A percentile compares a stretch with the other conserved stretches of the same genome.
phyloP scores from a whole-genome alignment of 768 basidiomycete genomes.

The Rhizopogon vulgaris region DNA sequence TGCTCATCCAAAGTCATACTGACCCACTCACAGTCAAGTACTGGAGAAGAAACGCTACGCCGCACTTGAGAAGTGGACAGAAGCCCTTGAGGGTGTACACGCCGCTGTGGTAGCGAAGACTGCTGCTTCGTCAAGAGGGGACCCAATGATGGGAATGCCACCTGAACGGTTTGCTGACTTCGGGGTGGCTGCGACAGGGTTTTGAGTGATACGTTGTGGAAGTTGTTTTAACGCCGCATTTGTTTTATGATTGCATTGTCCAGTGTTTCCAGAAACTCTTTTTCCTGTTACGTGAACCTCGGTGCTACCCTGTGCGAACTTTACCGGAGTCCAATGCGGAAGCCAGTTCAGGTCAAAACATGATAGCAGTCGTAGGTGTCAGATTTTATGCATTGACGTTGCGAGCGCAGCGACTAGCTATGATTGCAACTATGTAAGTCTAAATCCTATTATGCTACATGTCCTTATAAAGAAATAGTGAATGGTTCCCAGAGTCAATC shows the following conservation, averaged over 20 bases:
- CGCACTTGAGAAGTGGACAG: constrained; percentile 78
- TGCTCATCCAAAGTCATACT: constrained; percentile 4
- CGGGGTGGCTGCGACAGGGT: constrained; percentile 10
- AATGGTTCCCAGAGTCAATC: not conserved
- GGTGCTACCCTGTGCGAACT: too few relatives aligned
- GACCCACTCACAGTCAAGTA: constrained; percentile 56
- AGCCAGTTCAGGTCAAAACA: too few relatives aligned
- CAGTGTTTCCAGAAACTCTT: not conserved
- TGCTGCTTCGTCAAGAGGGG: constrained; percentile 27
- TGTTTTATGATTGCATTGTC: not conserved
- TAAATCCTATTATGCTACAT: not conserved
- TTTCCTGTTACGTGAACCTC: too few relatives aligned
- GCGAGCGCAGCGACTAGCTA: not conserved
- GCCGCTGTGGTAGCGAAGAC: constrained; percentile 71
- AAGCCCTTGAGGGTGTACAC: constrained; percentile 74
- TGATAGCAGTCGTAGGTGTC: too few relatives aligned
- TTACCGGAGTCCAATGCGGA: too few relatives aligned
- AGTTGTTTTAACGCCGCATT: not conserved
- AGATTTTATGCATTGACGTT: not conserved
- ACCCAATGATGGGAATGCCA: constrained; percentile 29
- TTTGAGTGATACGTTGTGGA: not conserved
- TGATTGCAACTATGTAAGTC: not conserved
- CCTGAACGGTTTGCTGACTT: constrained; percentile 26
- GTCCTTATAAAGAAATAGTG: not conserved
- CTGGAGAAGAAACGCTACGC: constrained; percentile 83